phyloP scores from a whole-genome alignment of 2,329 filamentous ascomycete genomes.

The Fusarium haematococcum region DNA sequence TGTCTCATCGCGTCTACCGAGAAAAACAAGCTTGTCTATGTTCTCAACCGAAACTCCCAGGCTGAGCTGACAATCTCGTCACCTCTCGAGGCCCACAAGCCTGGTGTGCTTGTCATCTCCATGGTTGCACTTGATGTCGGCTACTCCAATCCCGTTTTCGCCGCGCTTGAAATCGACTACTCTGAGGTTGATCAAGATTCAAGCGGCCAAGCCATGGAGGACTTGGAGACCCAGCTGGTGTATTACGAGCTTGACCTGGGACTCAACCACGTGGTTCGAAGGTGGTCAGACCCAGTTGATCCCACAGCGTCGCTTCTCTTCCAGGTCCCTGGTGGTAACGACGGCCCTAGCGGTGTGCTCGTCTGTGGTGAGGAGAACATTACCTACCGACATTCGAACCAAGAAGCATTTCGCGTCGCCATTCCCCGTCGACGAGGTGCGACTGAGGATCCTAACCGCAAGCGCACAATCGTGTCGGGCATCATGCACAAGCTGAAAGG shows the following conservation, averaged over 20 bases:
- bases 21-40: conserved; percentile 99
- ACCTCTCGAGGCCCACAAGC: conserved; percentile 94
- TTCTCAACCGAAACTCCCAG: conserved; percentile 94
- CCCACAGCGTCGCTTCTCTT: conserved; percentile 90
- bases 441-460: conserved; percentile 91
- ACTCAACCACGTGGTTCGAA: conserved; percentile 95
- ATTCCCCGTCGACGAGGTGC: conserved; percentile 89
- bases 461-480: conserved; percentile 86
- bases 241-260: conserved; percentile 98
- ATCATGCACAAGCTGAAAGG: conserved; percentile 98
- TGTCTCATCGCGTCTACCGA: conserved; percentile 94
- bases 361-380: conserved; percentile 96
- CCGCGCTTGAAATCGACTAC: conserved; percentile 93
- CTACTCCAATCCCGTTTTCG: conserved; percentile 97
- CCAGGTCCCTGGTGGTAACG: conserved; percentile 92
- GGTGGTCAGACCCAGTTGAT: conserved; percentile 95
- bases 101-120: conserved; percentile 89
- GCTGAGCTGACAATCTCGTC: conserved; percentile 97
- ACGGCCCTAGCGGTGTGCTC: conserved; percentile 93
- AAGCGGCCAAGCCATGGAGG: conserved; percentile 82
- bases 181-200: conserved; percentile 91
- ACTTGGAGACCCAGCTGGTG: conserved; percentile 89
- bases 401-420: conserved; percentile 87
- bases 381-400: conserved; percentile 96
- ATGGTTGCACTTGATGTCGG: conserved; percentile 92